Evolutionary conservation across 495 filamentous ascomycete species (phyloP).

Genomic region (Ramalina intermedia): DNA sequence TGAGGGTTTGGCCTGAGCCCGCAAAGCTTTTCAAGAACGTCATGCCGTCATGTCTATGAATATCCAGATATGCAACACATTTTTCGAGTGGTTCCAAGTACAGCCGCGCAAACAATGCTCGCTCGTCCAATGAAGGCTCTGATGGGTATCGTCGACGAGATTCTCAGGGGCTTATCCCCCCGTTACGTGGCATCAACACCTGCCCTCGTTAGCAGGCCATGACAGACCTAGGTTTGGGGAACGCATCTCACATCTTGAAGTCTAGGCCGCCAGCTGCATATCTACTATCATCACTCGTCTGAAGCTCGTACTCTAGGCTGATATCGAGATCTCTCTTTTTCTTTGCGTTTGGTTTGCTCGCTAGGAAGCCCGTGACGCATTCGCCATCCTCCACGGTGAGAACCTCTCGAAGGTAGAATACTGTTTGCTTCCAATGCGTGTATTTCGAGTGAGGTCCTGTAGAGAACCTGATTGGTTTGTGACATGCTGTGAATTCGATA

Average conservation of each 20-base stretch:
- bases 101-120: background rate
- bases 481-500: conserved; percentile 92
- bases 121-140: background rate
- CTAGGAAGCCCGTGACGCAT: conserved; percentile 51
- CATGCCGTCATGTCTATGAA: too few species aligned
- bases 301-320: conserved; percentile 64
- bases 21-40: too few species aligned
- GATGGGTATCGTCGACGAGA: background rate
- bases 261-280: conserved; percentile 52
- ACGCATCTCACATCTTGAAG: conserved; percentile 69
- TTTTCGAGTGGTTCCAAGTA: too few species aligned
- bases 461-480: conserved; percentile 71
- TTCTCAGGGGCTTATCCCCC: background rate
- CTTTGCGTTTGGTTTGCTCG: conserved; percentile 80
- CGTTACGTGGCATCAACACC: conserved; percentile 25
- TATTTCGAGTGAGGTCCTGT: conserved; percentile 84
- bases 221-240: background rate
- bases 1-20: too few species aligned
- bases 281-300: conserved; percentile 56
- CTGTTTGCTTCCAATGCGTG: conserved; percentile 91
- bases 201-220: conserved; percentile 20
- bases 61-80: too few species aligned
- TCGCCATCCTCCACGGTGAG: conserved; percentile 73
- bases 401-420: conserved; percentile 76
- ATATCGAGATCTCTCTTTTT: conserved; percentile 94